Evolutionary conservation across 352 stramenopile genomes (phyloP), one percentile per base, ranked within the genome.

Genomic region (Pythium coloratum): DNA sequence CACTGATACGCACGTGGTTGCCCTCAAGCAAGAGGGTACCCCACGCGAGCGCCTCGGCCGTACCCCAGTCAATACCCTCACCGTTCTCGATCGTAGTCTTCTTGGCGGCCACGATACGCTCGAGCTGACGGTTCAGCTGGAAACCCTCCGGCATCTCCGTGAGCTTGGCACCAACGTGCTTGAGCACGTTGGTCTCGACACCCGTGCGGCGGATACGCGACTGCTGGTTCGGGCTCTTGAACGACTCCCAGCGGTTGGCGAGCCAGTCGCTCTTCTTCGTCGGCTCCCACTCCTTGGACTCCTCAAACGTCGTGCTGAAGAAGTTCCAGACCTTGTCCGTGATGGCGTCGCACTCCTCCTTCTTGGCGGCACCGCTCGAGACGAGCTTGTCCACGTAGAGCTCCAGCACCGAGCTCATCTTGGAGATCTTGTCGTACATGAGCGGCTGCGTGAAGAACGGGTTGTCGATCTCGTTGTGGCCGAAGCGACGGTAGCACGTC

Each of bases 401-500:
- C 18, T 89, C 84, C 33, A 93, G 76, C 24, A 96, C 81, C 34
- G 86, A 90, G 38, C 81, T 81, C 64, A 94, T 83, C 61, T 94
- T 86, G 67, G 93, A 91, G 64, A 97, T 97, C 51, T 90, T 86
- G 38, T 91, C 70, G 75, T 97, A 97, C 90, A 97, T 96, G 38
- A 96, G 71, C 1, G 91, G 91, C 57, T 88, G 80, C 32, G 91
- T 97, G 63, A 97, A 90, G 55, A 91, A 78, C 12, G 91, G 91
- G 32, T 88, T 91, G 61, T 97, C 91, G 77, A 92, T 78, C 78
- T 99, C 98, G 74, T 99, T 99, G 85, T 99, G 98, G 13, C 98
- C 98, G 76, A 99, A 95, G 42, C 96, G 88, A 69, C 98, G 94
- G 78, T 99, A 99, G 77, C 98, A 99, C 36, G 99, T 89, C 71